Percentiles rank a stretch among this genome's conserved stretches.
Conservation (phyloP, 768 basidiomycete species). For the Mycena rosella region DNA sequence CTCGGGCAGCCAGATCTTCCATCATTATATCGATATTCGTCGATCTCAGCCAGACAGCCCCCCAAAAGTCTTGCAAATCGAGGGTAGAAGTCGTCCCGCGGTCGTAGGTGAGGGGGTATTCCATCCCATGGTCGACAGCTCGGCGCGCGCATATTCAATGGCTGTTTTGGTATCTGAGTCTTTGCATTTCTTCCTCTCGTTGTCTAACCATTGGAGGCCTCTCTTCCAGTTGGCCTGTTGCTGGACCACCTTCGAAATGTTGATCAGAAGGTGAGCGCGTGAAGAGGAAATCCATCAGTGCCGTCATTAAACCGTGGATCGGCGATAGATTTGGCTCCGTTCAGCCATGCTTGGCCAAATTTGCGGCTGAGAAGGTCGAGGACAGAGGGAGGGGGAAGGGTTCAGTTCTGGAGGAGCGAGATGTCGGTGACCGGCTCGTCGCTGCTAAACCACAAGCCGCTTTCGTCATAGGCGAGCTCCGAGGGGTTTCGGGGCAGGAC, state of each 20-base stretch:
- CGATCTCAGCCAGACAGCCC: slow-evolving; percentile 23
- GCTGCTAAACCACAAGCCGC: not conserved
- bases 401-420: not conserved
- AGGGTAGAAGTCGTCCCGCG: not conserved
- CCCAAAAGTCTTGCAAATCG: slow-evolving; percentile 18
- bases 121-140: not conserved
- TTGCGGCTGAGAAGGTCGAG: slow-evolving; percentile 7
- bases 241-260: slow-evolving; percentile 12
- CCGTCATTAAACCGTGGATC: slow-evolving; percentile 37
- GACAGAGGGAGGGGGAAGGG: not conserved
- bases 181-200: slow-evolving; percentile 9
- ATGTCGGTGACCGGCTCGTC: not conserved
- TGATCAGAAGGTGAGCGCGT: slow-evolving; percentile 33
- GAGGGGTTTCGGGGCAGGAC: not conserved
- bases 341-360: slow-evolving; percentile 39
- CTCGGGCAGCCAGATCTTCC: slow-evolving; percentile 24
- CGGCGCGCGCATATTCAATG: not conserved
- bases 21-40: slow-evolving; percentile 32
- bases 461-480: not conserved
- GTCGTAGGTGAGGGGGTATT: slow-evolving; percentile 2
- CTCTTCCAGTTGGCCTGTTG: slow-evolving; percentile 27
- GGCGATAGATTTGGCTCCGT: slow-evolving; percentile 35
- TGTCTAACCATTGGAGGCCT: slow-evolving; percentile 25
- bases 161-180: not conserved
- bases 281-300: slow-evolving; percentile 26